These are phyloP conservation scores for Kwoniella europaea DNA, from an alignment of 768 basidiomycete species.

Conservation along the genomic window DNA sequence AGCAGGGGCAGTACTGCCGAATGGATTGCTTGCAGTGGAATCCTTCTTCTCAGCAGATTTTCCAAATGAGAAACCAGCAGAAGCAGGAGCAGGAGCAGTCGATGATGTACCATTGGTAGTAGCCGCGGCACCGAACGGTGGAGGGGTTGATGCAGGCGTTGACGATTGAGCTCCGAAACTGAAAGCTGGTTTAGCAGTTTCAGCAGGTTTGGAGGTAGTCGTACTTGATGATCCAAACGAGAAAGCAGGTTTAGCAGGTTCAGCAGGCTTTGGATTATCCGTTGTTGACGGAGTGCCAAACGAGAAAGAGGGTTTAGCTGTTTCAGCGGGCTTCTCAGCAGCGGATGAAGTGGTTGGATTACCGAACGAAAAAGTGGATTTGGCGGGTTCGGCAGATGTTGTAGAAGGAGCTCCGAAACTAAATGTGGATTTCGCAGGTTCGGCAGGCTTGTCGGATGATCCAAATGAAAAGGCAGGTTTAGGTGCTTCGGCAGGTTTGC, in stretches of 20 bases:
- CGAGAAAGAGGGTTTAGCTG: constrained; percentile 30
- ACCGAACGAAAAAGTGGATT: constrained; percentile 24
- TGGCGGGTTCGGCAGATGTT: constrained; percentile 14
- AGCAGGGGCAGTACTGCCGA: constrained; percentile 9
- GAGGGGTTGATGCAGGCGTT: neutral
- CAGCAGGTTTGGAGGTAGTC: constrained; percentile 19
- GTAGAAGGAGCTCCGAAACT: constrained; percentile 20
- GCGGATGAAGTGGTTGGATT: constrained; percentile 5
- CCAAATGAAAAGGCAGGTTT: constrained; percentile 30
- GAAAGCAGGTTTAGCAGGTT: constrained; percentile 24
- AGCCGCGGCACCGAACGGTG: constrained; percentile 15
- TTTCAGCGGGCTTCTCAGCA: constrained; percentile 17
- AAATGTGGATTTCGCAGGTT: constrained; percentile 20
- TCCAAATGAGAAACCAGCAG: constrained; percentile 16
- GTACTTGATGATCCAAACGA: constrained; percentile 21
- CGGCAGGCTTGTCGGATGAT: constrained; percentile 15
- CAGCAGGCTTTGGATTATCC: constrained; percentile 17
- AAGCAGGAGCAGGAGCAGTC: constrained; percentile 13
- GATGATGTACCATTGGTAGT: constrained; percentile 3
- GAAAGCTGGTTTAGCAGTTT: constrained; percentile 21
- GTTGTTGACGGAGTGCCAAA: constrained; percentile 22
- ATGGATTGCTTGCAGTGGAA: constrained; percentile 19
- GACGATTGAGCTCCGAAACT: constrained; percentile 13
- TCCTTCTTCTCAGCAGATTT: constrained; percentile 18
- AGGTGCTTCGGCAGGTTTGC: constrained; percentile 17